Percentiles rank a stretch among this genome's conserved stretches.
These are phyloP conservation scores for Solanum sejunctum DNA, from an alignment of 257 asterid species.

Conservation along the genomic window DNA sequence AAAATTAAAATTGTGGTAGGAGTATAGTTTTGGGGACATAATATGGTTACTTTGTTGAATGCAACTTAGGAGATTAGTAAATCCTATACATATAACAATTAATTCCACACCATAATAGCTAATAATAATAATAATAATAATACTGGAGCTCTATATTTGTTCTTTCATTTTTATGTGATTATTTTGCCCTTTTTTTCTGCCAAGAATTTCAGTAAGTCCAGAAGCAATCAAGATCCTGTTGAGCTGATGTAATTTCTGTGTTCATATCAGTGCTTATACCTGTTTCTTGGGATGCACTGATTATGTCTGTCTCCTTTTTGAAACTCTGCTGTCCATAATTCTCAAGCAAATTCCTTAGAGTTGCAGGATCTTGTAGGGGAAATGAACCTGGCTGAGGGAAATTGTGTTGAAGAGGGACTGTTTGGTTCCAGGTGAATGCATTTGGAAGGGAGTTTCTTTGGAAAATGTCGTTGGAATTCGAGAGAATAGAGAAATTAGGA, in stretches of 20 bases:
- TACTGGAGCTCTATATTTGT: not conserved
- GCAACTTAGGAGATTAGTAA: not conserved
- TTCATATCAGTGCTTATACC: conserved; percentile 27
- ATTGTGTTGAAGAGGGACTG: conserved; percentile 18
- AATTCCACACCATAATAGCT: not conserved
- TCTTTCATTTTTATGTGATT: not conserved
- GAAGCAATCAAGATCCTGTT: conserved; percentile 45
- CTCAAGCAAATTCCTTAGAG: conserved; percentile 15
- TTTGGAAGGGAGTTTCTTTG: not conserved
- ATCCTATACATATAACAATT: not conserved
- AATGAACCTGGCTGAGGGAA: conserved; percentile 11
- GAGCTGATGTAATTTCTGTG: conserved; percentile 29
- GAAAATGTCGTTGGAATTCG: conserved; percentile 21
- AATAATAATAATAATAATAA: not conserved
- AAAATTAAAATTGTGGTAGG: not conserved
- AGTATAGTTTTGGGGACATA: not conserved
- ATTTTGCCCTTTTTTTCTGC: not conserved
- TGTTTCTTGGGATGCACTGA: conserved; percentile 45
- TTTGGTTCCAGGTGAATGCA: conserved; percentile 27
- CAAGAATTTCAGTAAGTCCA: conserved; percentile 40
- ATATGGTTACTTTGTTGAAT: not conserved
- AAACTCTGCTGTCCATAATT: conserved; percentile 35
- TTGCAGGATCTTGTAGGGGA: conserved; percentile 19
- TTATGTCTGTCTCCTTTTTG: conserved; percentile 18
- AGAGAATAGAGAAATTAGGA: conserved; percentile 1